Percentiles rank a stretch among this genome's conserved stretches.
Evolutionary conservation across 495 filamentous ascomycete species (phyloP).

Genomic region (Filosporella fistucella): DNA sequence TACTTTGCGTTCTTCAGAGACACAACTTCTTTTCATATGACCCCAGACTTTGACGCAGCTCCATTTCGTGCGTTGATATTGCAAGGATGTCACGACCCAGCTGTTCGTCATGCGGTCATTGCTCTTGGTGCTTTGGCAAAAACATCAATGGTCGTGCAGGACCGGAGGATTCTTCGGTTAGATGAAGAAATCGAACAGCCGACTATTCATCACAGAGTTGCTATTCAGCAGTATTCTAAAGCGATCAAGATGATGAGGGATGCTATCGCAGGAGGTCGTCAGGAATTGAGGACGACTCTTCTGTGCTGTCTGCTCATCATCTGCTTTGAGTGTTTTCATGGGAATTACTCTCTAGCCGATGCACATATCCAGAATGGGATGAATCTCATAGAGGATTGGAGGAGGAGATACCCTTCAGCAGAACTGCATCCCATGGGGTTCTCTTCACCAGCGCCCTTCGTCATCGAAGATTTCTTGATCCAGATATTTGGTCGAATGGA

Average conservation of each 20-base stretch:
- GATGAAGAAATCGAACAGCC: not conserved
- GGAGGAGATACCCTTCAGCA: not conserved
- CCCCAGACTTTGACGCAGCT: constrained; percentile 53
- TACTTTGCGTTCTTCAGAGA: constrained; percentile 55
- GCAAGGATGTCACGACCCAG: constrained; percentile 51
- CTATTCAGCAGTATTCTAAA: constrained; percentile 11
- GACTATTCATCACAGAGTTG: constrained; percentile 10
- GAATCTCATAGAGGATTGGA: not conserved
- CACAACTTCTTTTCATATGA: constrained; percentile 48
- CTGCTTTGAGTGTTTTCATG: not conserved
- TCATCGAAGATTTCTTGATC: not conserved
- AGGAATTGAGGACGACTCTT: constrained; percentile 1
- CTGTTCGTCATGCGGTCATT: constrained; percentile 61
- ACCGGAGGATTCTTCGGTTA: not conserved
- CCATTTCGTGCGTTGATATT: constrained; percentile 55
- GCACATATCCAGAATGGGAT: constrained; percentile 1
- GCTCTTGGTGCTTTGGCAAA: constrained; percentile 61
- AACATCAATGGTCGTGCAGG: constrained; percentile 23
- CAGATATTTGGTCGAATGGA: constrained; percentile 2
- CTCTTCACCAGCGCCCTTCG: not conserved
- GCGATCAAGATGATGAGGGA: not conserved
- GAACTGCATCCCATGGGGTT: not conserved
- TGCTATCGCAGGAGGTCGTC: not conserved
- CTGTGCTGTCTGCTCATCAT: not conserved
- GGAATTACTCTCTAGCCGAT: not conserved